phyloP scores from a whole-genome alignment of 805 yeast genomes.

The Kluyveromyces aestuarii region DNA sequence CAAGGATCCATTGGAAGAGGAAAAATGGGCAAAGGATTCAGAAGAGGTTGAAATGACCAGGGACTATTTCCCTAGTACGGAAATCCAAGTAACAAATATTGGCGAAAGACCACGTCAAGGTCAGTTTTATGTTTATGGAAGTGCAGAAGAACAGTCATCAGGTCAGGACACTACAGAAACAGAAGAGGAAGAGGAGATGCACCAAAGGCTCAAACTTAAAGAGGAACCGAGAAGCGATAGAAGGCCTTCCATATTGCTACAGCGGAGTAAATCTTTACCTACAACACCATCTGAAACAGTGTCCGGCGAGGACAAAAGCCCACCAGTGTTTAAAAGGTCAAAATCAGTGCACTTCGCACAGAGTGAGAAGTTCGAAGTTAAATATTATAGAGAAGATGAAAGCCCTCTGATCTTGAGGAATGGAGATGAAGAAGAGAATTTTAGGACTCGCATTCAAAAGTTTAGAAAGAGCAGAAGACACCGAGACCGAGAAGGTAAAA shows the following conservation, averaged over 20 bases:
- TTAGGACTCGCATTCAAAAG: constrained; percentile 12
- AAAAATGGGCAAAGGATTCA: neutral
- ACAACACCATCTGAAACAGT: neutral
- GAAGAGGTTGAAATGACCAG: neutral
- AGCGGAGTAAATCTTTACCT: constrained; percentile 28
- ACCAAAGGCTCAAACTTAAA: neutral
- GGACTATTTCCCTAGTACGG: neutral
- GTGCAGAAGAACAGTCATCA: neutral
- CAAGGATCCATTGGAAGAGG: neutral
- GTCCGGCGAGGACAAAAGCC: neutral
- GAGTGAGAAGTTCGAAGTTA: constrained; percentile 43
- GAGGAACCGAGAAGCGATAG: neutral
- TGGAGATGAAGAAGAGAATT: neutral
- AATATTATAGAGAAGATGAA: constrained; percentile 65
- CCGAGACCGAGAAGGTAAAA: neutral
- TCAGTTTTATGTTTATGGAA: neutral
- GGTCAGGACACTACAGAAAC: neutral
- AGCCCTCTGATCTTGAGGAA: constrained; percentile 45
- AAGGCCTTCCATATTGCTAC: constrained; percentile 1
- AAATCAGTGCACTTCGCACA: constrained; percentile 78
- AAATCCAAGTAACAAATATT: no score
- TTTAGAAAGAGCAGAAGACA: constrained; percentile 4
- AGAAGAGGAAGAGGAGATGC: neutral
- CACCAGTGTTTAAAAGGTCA: constrained; percentile 40
- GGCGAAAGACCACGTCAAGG: constrained; percentile 2